phyloP scores from a whole-genome alignment of 768 basidiomycete species.

The Termitomyces sp. region DNA sequence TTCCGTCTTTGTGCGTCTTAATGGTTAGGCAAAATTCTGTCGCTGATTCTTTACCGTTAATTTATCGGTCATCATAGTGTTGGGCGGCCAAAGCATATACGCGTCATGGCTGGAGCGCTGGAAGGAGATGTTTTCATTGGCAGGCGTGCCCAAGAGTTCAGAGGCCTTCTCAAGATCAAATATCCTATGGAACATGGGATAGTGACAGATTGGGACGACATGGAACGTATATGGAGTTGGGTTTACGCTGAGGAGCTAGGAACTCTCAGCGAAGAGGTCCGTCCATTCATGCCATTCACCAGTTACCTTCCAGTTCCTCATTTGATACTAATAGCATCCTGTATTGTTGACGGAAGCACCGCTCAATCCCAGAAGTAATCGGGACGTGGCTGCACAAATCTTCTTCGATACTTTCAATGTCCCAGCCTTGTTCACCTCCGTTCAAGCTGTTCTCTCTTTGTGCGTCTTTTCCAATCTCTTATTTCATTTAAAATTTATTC shows the following conservation, averaged over 20 bases:
- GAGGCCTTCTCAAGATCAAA: conserved; percentile 94
- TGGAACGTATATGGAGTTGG: conserved; percentile 99
- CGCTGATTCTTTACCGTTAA: conserved; percentile 18
- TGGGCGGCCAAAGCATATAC: conserved; percentile 94
- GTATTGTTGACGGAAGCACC: conserved; percentile 97
- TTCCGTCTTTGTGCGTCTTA: conserved; percentile 89
- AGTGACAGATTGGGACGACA: conserved; percentile 99
- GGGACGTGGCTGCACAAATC: conserved; percentile 96
- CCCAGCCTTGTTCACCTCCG: conserved; percentile 92
- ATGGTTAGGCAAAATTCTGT: conserved; percentile 27
- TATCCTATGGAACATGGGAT: conserved; percentile 99
- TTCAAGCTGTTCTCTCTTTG: conserved; percentile 96
- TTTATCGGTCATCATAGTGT: conserved; percentile 48
- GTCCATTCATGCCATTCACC: conserved; percentile 10
- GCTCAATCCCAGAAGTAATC: conserved; percentile 91
- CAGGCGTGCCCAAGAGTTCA: conserved; percentile 88
- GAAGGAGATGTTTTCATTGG: conserved; percentile 98
- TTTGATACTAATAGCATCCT: conserved; percentile 69
- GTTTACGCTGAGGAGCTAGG: conserved; percentile 95
- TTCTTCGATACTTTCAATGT: conserved; percentile 99
- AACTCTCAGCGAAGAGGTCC: conserved; percentile 93
- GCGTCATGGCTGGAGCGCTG: conserved; percentile 95
- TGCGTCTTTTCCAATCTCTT: conserved; percentile 35
- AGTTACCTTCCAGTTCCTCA: conserved; percentile 12
- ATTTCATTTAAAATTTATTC: conserved; percentile 6